Evolutionary conservation across 257 asterid species (phyloP).

Genomic region (Nicotiana paniculata): DNA sequence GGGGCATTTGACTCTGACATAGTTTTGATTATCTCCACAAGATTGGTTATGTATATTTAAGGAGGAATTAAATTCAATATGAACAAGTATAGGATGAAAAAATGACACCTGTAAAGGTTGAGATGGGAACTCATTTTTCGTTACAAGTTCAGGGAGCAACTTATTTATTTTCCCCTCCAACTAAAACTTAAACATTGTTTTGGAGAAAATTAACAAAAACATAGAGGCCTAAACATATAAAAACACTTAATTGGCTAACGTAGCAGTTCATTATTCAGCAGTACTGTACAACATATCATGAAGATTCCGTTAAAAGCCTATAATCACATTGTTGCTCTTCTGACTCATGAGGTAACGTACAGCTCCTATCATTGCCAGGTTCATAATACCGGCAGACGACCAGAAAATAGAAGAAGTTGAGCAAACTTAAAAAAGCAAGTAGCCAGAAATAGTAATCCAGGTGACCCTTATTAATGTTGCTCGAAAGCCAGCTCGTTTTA

Average conservation of each 20-base stretch:
- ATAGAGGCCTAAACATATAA: neutral
- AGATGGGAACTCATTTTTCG: too few relatives aligned
- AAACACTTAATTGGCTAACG: neutral
- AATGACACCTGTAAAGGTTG: too few relatives aligned
- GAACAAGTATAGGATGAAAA: too few relatives aligned
- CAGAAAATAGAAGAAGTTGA: slow-evolving; percentile 6
- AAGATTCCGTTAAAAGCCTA: neutral
- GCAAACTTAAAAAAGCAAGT: slow-evolving; percentile 3
- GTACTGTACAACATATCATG: neutral
- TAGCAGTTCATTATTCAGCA: neutral
- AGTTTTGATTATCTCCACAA: too few relatives aligned
- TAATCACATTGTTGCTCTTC: neutral
- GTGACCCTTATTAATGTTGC: slow-evolving; percentile 20
- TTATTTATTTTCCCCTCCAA: too few relatives aligned
- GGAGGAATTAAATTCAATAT: too few relatives aligned
- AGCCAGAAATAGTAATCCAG: slow-evolving; percentile 21
- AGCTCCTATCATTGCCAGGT: neutral
- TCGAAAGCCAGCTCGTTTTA: slow-evolving; percentile 14
- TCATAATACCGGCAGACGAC: neutral
- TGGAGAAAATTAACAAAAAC: too few relatives aligned
- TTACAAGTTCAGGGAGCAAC: too few relatives aligned
- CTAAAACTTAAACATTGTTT: too few relatives aligned
- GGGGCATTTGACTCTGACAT: too few relatives aligned
- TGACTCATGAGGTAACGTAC: neutral
- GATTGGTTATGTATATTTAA: too few relatives aligned